A percentile compares a stretch with the other conserved stretches of the same genome.
phyloP scores from a whole-genome alignment of 129 eudicot species.

The Saposhnikovia divaricata region DNA sequence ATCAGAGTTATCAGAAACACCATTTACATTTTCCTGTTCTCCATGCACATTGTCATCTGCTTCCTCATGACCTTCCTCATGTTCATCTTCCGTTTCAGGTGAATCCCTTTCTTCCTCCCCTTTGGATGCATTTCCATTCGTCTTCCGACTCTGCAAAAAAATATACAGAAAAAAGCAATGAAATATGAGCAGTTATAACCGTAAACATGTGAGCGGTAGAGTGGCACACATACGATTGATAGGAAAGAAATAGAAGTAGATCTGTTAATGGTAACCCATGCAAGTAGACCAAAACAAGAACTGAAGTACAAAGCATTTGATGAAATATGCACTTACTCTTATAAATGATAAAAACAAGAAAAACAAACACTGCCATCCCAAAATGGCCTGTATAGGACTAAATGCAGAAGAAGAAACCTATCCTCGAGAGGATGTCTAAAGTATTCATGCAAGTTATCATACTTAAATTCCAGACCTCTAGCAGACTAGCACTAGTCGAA shows the following conservation, averaged over 20 bases:
- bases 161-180: slow-evolving; percentile 1
- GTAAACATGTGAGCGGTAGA: neutral
- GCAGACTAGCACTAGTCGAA: neutral
- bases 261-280: neutral
- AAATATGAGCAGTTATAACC: neutral
- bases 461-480: neutral
- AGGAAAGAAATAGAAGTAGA: neutral
- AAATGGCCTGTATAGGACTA: neutral
- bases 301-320: neutral
- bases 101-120: slow-evolving; percentile 38
- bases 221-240: neutral
- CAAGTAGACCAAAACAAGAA: neutral
- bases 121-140: slow-evolving; percentile 27
- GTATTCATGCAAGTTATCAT: neutral
- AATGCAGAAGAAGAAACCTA: neutral
- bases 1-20: slow-evolving; percentile 49
- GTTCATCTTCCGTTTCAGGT: slow-evolving; percentile 51
- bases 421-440: neutral
- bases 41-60: slow-evolving; percentile 36
- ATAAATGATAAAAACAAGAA: neutral
- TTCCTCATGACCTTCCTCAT: slow-evolving; percentile 29
- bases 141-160: slow-evolving; percentile 47
- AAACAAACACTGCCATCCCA: neutral
- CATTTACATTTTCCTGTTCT: slow-evolving; percentile 47
- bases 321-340: neutral